Percentiles rank a stretch among this genome's conserved stretches.
Conservation (phyloP, 2,329 filamentous ascomycete species). For the Didymella segeticola region DNA sequence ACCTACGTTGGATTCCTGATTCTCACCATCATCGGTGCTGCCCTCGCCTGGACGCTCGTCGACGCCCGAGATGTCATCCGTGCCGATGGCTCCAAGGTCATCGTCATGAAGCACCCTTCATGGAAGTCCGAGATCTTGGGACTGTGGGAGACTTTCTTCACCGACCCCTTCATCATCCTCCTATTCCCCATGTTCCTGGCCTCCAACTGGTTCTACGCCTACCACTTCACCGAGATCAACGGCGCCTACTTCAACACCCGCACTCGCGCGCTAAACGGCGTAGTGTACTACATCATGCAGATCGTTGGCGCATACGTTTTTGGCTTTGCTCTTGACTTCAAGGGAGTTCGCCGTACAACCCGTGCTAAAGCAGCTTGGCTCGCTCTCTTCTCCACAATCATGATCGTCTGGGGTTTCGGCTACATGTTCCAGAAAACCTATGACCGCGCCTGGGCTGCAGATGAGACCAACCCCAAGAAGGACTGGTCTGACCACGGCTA, state of each 20-base stretch:
- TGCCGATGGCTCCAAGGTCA: constrained; percentile 77
- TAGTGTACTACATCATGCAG: constrained; percentile 81
- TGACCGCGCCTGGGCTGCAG: constrained; percentile 48
- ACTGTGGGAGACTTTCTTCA: constrained; percentile 73
- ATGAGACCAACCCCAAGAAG: constrained; percentile 44
- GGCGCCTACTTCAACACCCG: constrained; percentile 74
- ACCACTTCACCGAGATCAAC: constrained; percentile 79
- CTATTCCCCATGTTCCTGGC: constrained; percentile 84
- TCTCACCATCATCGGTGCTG: constrained; percentile 76
- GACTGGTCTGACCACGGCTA: constrained; percentile 76
- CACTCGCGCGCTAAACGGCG: constrained; percentile 76
- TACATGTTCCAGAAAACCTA: constrained; percentile 76
- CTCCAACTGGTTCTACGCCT: constrained; percentile 81
- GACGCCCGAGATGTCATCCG: constrained; percentile 77
- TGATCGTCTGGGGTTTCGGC: constrained; percentile 82
- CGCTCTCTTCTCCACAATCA: constrained; percentile 71
- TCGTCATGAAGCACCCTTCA: constrained; percentile 88
- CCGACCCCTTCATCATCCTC: constrained; percentile 74
- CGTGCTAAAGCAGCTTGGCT: constrained; percentile 71
- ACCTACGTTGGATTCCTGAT: constrained; percentile 90
- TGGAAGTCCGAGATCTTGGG: constrained; percentile 82
- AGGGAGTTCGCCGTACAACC: constrained; percentile 64
- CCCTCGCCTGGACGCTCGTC: constrained; percentile 72
- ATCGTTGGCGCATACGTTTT: constrained; percentile 78
- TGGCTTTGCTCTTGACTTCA: constrained; percentile 71